Evolutionary conservation across 805 yeast genomes (phyloP), one percentile per base, ranked within the genome.

Genomic region (Starmerella scarabaei): DNA sequence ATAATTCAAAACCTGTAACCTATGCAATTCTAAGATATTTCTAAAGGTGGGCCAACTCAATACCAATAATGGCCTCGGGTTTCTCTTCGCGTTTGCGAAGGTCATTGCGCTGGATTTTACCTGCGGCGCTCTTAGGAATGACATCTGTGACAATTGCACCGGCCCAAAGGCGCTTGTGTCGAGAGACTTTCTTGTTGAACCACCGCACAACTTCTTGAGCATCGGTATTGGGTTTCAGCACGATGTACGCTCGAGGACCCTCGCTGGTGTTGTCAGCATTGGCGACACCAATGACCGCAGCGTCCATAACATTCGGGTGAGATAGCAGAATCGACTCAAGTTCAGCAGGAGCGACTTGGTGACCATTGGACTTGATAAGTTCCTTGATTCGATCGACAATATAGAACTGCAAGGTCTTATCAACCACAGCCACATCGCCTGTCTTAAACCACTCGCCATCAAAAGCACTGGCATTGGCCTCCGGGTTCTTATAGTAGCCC

Each of bases 311-410:
- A 39, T 69, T 65, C n/a, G 70, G 69, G 62, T 82, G 83, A 50
- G 75, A 79, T 42, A 75, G 68, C 52, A 84, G 65, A 16, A 88
- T 79, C 24, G 88, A 78, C 62, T 86, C 96, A 47, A 86, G 80
- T 65, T 86, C 96, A 12, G 95, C 88, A 27, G 96, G 88, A 8
- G 95, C 86, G 47, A 86, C 74, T 66, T 94, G 78, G 63, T 85
- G 94, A 48, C 95, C 95, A 45, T 61, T 60, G 16, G 62, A 57
- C 64, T 77, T 77, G 67, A 76, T 77, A 53, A 77, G 71, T 57
- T 77, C 79, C 62, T 77, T 77, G 35, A 72, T 74, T 37, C 83
- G 64, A 51, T 75, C 80, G 38, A 75, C 69, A 43, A 75, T 70
- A 45, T 50, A 59, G 38, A 60, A 56, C 43, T 54, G 53, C 51